Evolutionary conservation across 2,329 filamentous ascomycete species (phyloP), one percentile per base, ranked within the genome.

Genomic region (Stagonosporopsis chrysanthemi): DNA sequence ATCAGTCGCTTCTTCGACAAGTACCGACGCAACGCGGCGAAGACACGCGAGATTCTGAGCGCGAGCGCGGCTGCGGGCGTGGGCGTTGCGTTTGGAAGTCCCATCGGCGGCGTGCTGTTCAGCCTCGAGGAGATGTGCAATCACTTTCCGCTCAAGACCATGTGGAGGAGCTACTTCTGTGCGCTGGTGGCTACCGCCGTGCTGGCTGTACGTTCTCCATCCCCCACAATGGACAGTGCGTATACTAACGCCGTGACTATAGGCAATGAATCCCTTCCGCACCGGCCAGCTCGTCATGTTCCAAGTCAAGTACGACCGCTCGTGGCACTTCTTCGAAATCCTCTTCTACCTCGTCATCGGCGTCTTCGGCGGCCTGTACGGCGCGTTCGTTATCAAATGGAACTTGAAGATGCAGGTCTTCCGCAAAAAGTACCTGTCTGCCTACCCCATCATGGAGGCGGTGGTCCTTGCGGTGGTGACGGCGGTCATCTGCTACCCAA

Each of bases 271-370:
- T 68, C 95, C 95, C 22, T 99, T 99, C 78, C 84, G 95, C 49
- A 98, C 95, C 0, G 95, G 95, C 19, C 95, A 99, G 73, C 84
- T 99, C 39, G 95, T 99, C 85, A 98, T 99, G 94, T 99, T 99
- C 77, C 93, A 97, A 70, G 94, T 99, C 70, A 87, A 88, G 68
- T 99, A 99, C 73, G 94, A 98, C 76, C 89, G 94, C 38, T 89
- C 90, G 38, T 99, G 95, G 95, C 95, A 99, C 79, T 97, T 97
- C 71, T 99, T 99, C 72, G 95, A 99, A 75, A 83, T 95, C 3
- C 77, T 97, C 24, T 98, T 98, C 73, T 99, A 96, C 77, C 85
- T 97, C 63, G 81, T 97, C 50, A 87, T 99, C 61, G 95, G 95
- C 43, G 84, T 95, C 26, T 98, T 99, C 67, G 95, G 95, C 38